Evolutionary conservation across 345 rosid genomes (phyloP).

Genomic region (Zanthoxylum bungeanum): DNA sequence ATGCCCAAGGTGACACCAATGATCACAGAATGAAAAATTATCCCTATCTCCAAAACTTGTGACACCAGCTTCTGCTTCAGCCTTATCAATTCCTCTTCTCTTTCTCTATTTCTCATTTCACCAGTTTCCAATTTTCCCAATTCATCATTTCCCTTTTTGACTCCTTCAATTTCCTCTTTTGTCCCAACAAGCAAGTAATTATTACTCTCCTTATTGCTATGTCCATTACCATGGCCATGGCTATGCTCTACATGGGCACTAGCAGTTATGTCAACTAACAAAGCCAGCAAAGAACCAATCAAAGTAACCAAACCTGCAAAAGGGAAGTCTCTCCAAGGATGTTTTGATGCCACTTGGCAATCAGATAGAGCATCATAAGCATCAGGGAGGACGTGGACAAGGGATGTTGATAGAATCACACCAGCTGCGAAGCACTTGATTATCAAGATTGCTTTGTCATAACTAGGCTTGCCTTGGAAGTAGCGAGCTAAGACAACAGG

Average conservation of each 20-base stretch:
- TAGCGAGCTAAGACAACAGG: slow-evolving; percentile 71
- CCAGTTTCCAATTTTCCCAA: slow-evolving; percentile 31
- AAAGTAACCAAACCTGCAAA: slow-evolving; percentile 78
- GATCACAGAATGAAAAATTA: slow-evolving; percentile 88
- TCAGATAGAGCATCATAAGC: slow-evolving; percentile 72
- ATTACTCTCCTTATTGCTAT: slow-evolving; percentile 7
- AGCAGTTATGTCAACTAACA: slow-evolving; percentile 81
- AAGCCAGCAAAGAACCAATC: slow-evolving; percentile 60
- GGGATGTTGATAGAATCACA: slow-evolving; percentile 87
- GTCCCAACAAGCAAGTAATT: slow-evolving; percentile 41
- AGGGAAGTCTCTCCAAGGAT: slow-evolving; percentile 91
- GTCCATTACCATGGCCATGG: slow-evolving; percentile 40
- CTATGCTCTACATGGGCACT: slow-evolving; percentile 71
- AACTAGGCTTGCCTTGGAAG: slow-evolving; percentile 75
- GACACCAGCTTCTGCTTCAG: slow-evolving; percentile 81
- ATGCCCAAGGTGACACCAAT: slow-evolving; percentile 96
- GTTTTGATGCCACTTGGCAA: slow-evolving; percentile 67
- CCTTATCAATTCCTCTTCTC: slow-evolving; percentile 41
- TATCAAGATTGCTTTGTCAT: slow-evolving; percentile 61
- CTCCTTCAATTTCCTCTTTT: slow-evolving; percentile 27
- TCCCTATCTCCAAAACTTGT: slow-evolving; percentile 92
- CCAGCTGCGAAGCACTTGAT: slow-evolving; percentile 98
- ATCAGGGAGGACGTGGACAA: slow-evolving; percentile 91
- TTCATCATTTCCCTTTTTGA: slow-evolving; percentile 23
- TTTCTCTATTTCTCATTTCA: slow-evolving; percentile 16